Base-by-base conservation (phyloP, 2,329 filamentous ascomycete species). In the Pestalotiopsis sp. region DNA sequence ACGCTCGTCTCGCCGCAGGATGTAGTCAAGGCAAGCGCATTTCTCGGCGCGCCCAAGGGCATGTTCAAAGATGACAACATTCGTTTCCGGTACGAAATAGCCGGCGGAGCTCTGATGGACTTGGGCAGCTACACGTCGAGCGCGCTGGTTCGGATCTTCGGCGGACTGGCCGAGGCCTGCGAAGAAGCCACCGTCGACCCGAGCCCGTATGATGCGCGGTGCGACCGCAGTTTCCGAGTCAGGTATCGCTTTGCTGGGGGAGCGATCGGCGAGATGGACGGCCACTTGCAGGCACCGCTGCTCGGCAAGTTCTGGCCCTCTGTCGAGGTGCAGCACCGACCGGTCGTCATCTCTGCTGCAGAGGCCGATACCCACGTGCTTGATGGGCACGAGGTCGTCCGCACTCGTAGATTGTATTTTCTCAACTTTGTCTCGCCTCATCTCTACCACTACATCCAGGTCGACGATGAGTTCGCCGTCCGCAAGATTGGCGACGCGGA, bases 121-220 rank as follows among this genome's bases (percentile, higher is more conserved):
- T 71, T 82, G 52, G 80, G 83, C 1, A 81, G 78, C 14, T 86
- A 86, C 69, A 74, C 72, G 14, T 71, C 84, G 36, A 72, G 80
- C 13, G 72, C 75, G 20, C 65, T 86, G 31, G 78, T 84, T 3
- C 70, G 77, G 25, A 75, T 84, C n/a, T 80, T 83, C 61, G 78
- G 76, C 0, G 72, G 72, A 5, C 80, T 82, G 71, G 81, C 82
- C 2, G 76, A 76, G 17, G 78, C 79, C 65, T 85, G 82, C 65
- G 67, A 79, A 11, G 72, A 74, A 66, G 77, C 75, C 13, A 67
- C 67, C 12, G 71, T 74, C 11, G 67, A 72, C n/a, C 25, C 73
- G 12, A 71, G 71, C 68, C 65, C 71, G 0, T 64, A 69, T 17
- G 74, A 77, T 68, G 64, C 73, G 66, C 69, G 70, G 6, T 76